A percentile compares a stretch with the other conserved stretches of the same genome.
These are phyloP conservation scores for Aspergillus neoniger DNA, from an alignment of 2,329 filamentous ascomycete species.

Conservation along the genomic window DNA sequence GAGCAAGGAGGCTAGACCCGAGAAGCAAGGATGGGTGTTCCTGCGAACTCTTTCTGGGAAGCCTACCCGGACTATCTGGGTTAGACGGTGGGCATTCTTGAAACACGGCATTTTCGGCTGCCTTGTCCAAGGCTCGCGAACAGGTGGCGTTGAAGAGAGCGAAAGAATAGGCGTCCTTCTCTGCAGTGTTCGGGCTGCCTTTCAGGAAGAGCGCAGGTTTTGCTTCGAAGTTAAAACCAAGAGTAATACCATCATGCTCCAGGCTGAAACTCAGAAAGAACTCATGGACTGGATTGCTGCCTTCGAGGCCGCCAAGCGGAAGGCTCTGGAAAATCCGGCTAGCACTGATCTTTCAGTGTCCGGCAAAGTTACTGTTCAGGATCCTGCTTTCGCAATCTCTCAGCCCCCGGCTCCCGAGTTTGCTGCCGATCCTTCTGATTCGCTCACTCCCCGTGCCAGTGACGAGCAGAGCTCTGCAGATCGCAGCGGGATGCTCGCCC, in stretches of 20 bases:
- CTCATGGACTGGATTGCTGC: conserved; percentile 93
- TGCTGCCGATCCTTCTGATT: conserved; percentile 74
- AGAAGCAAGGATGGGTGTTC: conserved; percentile 96
- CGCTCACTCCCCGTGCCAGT: conserved; percentile 56
- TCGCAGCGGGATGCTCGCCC: conserved; percentile 63
- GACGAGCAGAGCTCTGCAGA: conserved; percentile 61
- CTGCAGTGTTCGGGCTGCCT: conserved; percentile 87
- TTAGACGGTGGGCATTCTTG: conserved; percentile 91
- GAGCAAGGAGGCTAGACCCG: conserved; percentile 53
- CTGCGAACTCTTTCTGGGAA: conserved; percentile 80
- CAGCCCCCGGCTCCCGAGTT: conserved; percentile 88
- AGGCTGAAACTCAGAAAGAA: conserved; percentile 88
- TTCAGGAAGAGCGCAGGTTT: conserved; percentile 90
- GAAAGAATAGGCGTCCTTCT: conserved; percentile 94
- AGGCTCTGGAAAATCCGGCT: conserved; percentile 74
- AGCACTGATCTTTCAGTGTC: conserved; percentile 51
- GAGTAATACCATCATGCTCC: conserved; percentile 82
- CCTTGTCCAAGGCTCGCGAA: conserved; percentile 77
- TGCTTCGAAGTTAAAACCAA: conserved; percentile 99
- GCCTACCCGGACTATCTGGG: conserved; percentile 85
- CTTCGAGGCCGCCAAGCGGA: conserved; percentile 92
- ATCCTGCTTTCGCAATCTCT: conserved; percentile 88
- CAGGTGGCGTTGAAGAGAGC: conserved; percentile 85
- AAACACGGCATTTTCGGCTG: conserved; percentile 96
- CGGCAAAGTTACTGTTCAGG: conserved; percentile 50